A percentile compares a stretch with the other conserved stretches of the same genome.
phyloP scores from a whole-genome alignment of 2,329 filamentous ascomycete genomes.

The Cladosporium sp. region DNA sequence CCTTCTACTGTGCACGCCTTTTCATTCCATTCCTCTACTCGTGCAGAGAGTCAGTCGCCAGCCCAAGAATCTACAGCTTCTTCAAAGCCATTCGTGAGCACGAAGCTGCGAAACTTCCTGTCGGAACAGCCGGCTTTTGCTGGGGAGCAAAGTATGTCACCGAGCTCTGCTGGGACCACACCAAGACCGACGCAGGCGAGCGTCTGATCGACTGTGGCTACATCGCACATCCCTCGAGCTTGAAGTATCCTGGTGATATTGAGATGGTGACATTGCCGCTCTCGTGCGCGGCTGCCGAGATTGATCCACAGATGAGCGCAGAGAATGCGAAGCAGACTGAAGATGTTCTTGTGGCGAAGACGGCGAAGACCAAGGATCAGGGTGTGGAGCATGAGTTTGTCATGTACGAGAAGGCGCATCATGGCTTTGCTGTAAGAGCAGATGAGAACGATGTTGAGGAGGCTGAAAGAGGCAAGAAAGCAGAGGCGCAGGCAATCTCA shows the following conservation, averaged over 20 bases:
- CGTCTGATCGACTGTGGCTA: constrained; percentile 32
- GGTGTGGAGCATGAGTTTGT: constrained; percentile 36
- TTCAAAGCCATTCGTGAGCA: constrained; percentile 27
- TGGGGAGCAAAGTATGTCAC: constrained; percentile 35
- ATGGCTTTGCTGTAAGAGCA: constrained; percentile 36
- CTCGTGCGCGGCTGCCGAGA: constrained; percentile 31
- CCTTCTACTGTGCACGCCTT: constrained; percentile 18
- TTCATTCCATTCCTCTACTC: constrained; percentile 27
- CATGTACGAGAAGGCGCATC: constrained; percentile 33
- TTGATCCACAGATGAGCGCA: constrained; percentile 26
- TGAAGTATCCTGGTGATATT: constrained; percentile 33
- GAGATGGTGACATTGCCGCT: constrained; percentile 31
- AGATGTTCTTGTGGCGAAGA: constrained; percentile 32
- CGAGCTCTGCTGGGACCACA: constrained; percentile 30
- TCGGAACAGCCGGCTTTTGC: constrained; percentile 35
- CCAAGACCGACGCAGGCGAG: constrained; percentile 26
- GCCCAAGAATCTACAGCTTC: constrained; percentile 27
- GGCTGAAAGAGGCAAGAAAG: constrained; percentile 32
- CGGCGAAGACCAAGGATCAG: constrained; percentile 27
- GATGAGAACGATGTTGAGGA: constrained; percentile 32
- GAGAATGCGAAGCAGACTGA: constrained; percentile 31
- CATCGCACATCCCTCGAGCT: constrained; percentile 33
- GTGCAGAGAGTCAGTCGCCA: constrained; percentile 21
- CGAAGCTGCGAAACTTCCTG: constrained; percentile 25
- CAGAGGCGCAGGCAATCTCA: constrained; percentile 34